Evolutionary conservation across 75 land plant genomes (phyloP), one percentile per base, ranked within the genome.

Genomic region (Cryptomeria japonica): DNA sequence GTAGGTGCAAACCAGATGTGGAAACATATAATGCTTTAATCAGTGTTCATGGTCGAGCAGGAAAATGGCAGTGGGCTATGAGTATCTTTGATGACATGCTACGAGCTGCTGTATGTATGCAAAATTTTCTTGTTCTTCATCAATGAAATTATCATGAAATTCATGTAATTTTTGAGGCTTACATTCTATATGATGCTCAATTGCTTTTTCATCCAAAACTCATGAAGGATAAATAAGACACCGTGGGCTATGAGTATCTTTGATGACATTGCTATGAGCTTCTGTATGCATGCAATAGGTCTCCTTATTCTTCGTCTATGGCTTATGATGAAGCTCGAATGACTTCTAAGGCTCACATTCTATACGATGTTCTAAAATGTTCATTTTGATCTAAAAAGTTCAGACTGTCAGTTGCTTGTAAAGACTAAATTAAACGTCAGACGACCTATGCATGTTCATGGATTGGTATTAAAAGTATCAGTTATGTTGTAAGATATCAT

Each of bases 11-110:
- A 73, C 99, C 98, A 55, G 99, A 98, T 93, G 99, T 88, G 84
- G 99, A 97, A 88, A 93, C 99, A 39, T 98, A 97, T 91, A 97
- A 97, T 95, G 97, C 97, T 83, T 88, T 98, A 13, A 98, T 98
- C 83, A 93, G 92, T 91, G 98, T 91, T 72, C 97, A 98, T 94
- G 99, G 96, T 38, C 92, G 99, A 89, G 94, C 94, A 85, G 96
- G 95, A 85, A 98, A 98, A 73, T 96, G 97, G 99, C 94, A 92
- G 22, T 96, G 97, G 97, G 97, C 98, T 86, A 89, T 89, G 89
- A 93, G 96, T 86, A 96, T 96, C 77, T 92, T 98, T 92, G 97
- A 98, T 86, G 99, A 97, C 87, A 98, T 98, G 99, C 93, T 97
- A 44, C 97, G 95, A 25, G 96, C 97, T 86, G 96, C 94, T 94